Evolutionary conservation across 202 grass and related monocot genomes (phyloP), one percentile per base, ranked within the genome.

Genomic region (Setaria viridis): DNA sequence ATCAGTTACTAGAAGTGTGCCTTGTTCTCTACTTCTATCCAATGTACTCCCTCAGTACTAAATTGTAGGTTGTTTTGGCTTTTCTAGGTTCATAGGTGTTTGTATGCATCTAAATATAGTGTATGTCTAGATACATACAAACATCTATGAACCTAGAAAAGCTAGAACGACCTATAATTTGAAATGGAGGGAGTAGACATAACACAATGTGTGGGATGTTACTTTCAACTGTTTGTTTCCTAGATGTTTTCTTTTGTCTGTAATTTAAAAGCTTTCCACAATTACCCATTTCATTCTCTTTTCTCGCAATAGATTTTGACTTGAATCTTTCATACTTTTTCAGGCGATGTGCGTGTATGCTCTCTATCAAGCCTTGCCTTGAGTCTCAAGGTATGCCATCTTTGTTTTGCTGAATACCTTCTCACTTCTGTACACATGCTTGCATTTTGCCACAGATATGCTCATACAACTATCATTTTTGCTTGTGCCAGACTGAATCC

Each of bases 301-400:
- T 62, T 8, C 47, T 62, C 10, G 0, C 1, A 77, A 60, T 34
- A 43, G 11, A 34, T 72, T 72, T 30, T 55, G 33, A 20, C 15
- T 33, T 37, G 34, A 72, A 62, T 45, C 10, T 60, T 30, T 35
- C 11, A 43, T 74, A 67, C 46, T 89, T 25, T 25, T 87, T 45
- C 80, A 97, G 94, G 90, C 70, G 74, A 87, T 73, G 88, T 58
- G 9, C 21, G 82, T 0, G 32, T 82, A 20, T 89, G 92, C 76
- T 88, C 86, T 81, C 35, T 83, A 33, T 91, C 86, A 58, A 94
- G 86, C 59, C 74, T 94, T 86, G 21, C 84, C 12, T 87, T 97
- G 58, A 84, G 86, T 82, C 71, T 83, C 62, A 92, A 92, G 89
- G 94, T 97, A 85, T 12, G 45, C 2, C 70, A 42, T 68, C 58